Base-by-base conservation (phyloP, 345 rosid species). In the Euphorbia pulcherrima region DNA sequence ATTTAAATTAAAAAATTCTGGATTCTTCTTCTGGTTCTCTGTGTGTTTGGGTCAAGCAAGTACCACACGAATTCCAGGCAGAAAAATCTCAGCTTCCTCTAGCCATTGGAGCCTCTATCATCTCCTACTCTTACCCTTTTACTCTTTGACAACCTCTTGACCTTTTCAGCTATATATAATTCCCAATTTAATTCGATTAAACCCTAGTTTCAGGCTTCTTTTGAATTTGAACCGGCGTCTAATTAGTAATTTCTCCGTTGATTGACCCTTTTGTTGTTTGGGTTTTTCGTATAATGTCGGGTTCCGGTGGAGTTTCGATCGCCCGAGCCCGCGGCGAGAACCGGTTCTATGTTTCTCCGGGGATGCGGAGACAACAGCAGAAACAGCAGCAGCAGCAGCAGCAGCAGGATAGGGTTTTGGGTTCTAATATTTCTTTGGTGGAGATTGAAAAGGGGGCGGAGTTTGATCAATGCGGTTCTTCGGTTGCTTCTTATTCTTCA, bases 261-360 rank as follows among this genome's bases (percentile, higher is more conserved):
- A 1, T n/a, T 50, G 21, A 0, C 16, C 28, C 57, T 53, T 8
- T 58, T 18, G 10, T 17, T 27, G 16, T 13, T 33, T 16, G 4
- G 27, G 18, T 29, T 63, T 33, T 13, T 23, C n/a, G 9, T 56
- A 64, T 55, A 72, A 78, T 78, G 85, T 77, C 85, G 53, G 76
- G 76, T 28, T 72, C 84, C 44, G 78, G 74, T 59, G 75, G 80
- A 51, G 70, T 72, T 39, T 74, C 77, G 41, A 62, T 41, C 54
- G 57, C 78, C 65, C 70, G 78, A 24, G 53, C 55, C 61, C 71
- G 80, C 20, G 83, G 83, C 16, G 85, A 79, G 54, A 75, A 69
- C 69, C 83, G 81, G 21, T 82, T 82, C 60, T 82, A 82, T 60
- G 77, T 78, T 58, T 72, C 83, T 13, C 83, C 83, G 18, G 81